A percentile compares a stretch with the other conserved stretches of the same genome.
phyloP scores from a whole-genome alignment of 2,329 filamentous ascomycete species.

The Biscogniauxia marginata region DNA sequence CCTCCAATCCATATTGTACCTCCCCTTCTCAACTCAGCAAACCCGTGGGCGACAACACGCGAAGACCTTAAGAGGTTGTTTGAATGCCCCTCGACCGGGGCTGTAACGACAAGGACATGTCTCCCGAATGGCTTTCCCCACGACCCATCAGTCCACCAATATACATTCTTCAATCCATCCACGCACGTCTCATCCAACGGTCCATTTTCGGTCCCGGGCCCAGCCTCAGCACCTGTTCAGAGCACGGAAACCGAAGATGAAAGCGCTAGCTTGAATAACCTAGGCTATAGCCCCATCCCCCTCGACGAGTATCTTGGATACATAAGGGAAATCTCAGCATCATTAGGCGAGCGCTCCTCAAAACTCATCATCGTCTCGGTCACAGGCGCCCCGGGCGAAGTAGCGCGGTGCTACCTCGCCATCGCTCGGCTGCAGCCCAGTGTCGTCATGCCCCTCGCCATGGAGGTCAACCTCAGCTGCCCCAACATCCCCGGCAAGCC shows the following conservation, averaged over 20 bases:
- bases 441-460: constrained; percentile 51
- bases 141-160: constrained; percentile 59
- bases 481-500: constrained; percentile 70
- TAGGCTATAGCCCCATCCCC: constrained; percentile 69
- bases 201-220: constrained; percentile 17
- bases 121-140: constrained; percentile 65
- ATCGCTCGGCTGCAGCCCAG: constrained; percentile 40
- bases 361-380: constrained; percentile 71
- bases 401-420: constrained; percentile 53
- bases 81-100: constrained; percentile 61
- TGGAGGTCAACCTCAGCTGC: constrained; percentile 78
- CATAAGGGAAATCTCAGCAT: constrained; percentile 60
- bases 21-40: constrained; percentile 72
- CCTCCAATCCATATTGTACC: constrained; percentile 56
- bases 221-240: no score
- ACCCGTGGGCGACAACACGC: constrained; percentile 70
- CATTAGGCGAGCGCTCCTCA: no score
- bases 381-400: constrained; percentile 60
- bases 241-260: constrained; percentile 14
- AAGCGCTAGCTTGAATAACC: constrained; percentile 61
- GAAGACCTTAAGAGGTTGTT: constrained; percentile 63
- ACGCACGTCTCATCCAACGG: constrained; percentile 17
- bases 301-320: constrained; percentile 59
- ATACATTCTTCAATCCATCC: constrained; percentile 59
- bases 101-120: constrained; percentile 72